phyloP scores from a whole-genome alignment of 306 rosid genomes.

The Lotus japonicus region DNA sequence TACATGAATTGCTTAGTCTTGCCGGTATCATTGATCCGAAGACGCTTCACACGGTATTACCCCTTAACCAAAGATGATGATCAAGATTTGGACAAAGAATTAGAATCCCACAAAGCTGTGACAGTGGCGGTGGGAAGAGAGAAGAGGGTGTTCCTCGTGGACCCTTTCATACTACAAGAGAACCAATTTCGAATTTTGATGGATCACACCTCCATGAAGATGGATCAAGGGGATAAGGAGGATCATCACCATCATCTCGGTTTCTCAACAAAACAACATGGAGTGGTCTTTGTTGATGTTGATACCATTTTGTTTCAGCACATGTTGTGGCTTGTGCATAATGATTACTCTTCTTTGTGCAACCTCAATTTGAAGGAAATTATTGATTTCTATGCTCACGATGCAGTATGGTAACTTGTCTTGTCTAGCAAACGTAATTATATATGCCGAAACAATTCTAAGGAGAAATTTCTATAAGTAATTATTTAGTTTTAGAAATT shows the following conservation, averaged over 20 bases:
- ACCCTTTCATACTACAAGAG: slow-evolving; percentile 56
- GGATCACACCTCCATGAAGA: slow-evolving; percentile 35
- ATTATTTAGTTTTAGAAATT: no score
- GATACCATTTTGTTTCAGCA: slow-evolving; percentile 84
- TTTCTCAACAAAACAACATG: neutral
- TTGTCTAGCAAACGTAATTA: no score
- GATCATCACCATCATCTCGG: neutral
- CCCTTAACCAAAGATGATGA: slow-evolving; percentile 20
- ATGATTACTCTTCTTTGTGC: slow-evolving; percentile 57
- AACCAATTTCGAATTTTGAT: slow-evolving; percentile 59
- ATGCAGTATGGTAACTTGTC: no score
- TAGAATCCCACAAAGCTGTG: no score
- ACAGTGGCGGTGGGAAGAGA: slow-evolving; percentile 74
- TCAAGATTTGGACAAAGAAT: slow-evolving; percentile 11
- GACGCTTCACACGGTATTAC: slow-evolving; percentile 34
- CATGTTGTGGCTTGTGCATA: slow-evolving; percentile 72
- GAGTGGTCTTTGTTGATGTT: slow-evolving; percentile 56
- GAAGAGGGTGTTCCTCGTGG: slow-evolving; percentile 67
- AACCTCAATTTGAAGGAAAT: slow-evolving; percentile 69
- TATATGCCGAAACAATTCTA: no score
- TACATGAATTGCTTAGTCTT: slow-evolving; percentile 62
- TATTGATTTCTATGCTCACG: slow-evolving; percentile 70
- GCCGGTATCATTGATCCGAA: slow-evolving; percentile 47
- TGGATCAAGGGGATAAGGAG: neutral
- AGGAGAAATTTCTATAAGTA: no score